phyloP scores from a whole-genome alignment of 106 monocot species.

The Acorus calamus region DNA sequence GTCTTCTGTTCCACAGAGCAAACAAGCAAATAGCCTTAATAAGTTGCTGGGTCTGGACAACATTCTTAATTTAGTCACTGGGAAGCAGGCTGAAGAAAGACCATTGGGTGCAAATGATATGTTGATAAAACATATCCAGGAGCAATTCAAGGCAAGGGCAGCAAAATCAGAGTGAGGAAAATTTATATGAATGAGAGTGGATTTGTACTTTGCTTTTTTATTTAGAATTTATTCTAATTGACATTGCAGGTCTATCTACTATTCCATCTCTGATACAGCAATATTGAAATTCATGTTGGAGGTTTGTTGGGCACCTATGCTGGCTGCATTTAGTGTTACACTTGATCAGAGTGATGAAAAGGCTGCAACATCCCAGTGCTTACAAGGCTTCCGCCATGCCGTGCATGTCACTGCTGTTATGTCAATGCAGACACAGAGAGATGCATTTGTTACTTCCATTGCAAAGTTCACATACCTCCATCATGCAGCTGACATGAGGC shows the following conservation, averaged over 20 bases:
- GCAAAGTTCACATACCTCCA: conserved; percentile 96
- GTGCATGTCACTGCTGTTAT: conserved; percentile 94
- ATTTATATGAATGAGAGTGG: neutral
- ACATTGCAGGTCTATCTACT: conserved; percentile 58
- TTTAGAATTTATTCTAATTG: no score
- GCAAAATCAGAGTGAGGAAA: conserved; percentile 84
- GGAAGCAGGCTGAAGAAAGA: conserved; percentile 86
- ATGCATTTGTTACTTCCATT: conserved; percentile 98
- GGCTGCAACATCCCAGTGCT: conserved; percentile 56
- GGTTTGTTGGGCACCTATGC: conserved; percentile 96
- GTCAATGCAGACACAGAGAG: conserved; percentile 96
- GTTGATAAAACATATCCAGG: conserved; percentile 88
- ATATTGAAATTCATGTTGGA: conserved; percentile 93
- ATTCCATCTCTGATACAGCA: conserved; percentile 65
- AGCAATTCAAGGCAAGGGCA: conserved; percentile 88
- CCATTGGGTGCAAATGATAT: conserved; percentile 80
- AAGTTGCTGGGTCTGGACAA: conserved; percentile 83
- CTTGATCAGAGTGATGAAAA: conserved; percentile 91
- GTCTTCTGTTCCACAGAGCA: conserved; percentile 55
- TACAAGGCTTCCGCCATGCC: conserved; percentile 79
- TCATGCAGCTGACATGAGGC: conserved; percentile 94
- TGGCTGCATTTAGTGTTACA: conserved; percentile 99
- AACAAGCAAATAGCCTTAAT: conserved; percentile 71
- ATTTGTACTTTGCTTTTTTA: no score
- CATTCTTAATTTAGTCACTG: conserved; percentile 75